Conservation (phyloP, 2,329 filamentous ascomycete species). For the Simplicillium sp. region DNA sequence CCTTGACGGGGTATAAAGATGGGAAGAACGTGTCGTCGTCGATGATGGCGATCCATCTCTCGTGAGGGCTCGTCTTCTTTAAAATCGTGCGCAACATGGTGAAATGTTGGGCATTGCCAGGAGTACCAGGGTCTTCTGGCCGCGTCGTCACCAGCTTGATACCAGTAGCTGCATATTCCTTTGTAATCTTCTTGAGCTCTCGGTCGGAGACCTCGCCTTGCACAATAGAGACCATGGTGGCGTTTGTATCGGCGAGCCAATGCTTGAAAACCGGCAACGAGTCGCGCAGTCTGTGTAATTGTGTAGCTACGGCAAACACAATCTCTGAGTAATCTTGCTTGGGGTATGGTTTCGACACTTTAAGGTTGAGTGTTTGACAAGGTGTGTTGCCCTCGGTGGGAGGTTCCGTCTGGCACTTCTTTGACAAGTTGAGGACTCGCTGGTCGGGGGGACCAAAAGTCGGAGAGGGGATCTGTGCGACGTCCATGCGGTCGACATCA, state of each 20-base stretch:
- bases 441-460: slow-evolving; percentile 15
- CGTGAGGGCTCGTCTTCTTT: slow-evolving; percentile 28
- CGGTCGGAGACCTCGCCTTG: slow-evolving; percentile 27
- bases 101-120: slow-evolving; percentile 47
- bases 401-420: slow-evolving; percentile 12
- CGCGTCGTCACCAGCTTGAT: slow-evolving; percentile 23
- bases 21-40: slow-evolving; percentile 58
- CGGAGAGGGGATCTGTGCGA: slow-evolving; percentile 28
- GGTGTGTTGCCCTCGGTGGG: slow-evolving; percentile 9
- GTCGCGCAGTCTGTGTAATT: slow-evolving; percentile 35
- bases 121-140: slow-evolving; percentile 22
- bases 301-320: slow-evolving; percentile 49
- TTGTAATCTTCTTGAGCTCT: slow-evolving; percentile 18
- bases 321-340: slow-evolving; percentile 36
- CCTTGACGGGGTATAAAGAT: slow-evolving; percentile 38
- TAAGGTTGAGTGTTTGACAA: slow-evolving; percentile 34
- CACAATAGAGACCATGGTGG: slow-evolving; percentile 38
- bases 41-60: slow-evolving; percentile 46
- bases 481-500: slow-evolving; percentile 22
- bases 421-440: slow-evolving; percentile 19
- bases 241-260: slow-evolving; percentile 43
- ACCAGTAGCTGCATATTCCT: slow-evolving; percentile 16
- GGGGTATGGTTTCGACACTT: slow-evolving; percentile 35
- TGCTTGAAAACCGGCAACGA: slow-evolving; percentile 43
- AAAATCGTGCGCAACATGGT: slow-evolving; percentile 42